A percentile compares a stretch with the other conserved stretches of the same genome.
phyloP scores from a whole-genome alignment of 441 rosid genomes.

The Caryocar brasiliense region DNA sequence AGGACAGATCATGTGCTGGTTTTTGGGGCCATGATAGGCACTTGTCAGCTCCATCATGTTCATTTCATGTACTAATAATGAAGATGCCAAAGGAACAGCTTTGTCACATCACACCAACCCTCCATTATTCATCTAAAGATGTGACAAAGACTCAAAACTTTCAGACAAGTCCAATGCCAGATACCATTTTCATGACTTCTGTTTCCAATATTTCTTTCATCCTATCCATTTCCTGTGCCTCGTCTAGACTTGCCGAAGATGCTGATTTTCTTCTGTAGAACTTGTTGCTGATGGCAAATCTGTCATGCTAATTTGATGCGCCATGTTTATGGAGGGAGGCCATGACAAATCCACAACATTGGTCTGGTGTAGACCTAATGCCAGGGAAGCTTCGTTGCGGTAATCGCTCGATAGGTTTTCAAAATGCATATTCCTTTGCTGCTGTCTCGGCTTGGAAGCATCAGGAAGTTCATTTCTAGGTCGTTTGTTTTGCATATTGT shows the following conservation, averaged over 20 bases:
- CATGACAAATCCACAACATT: neutral
- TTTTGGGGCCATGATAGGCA: too few species aligned
- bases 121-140: too few species aligned
- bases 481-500: constrained; percentile 15
- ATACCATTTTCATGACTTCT: neutral
- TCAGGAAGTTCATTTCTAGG: constrained; percentile 2
- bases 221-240: neutral
- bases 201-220: neutral
- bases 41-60: too few species aligned
- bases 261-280: constrained; percentile 6
- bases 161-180: neutral
- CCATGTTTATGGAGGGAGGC: constrained; percentile 6
- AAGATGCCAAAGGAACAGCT: too few species aligned
- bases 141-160: too few species aligned
- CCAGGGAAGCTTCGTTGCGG: constrained; percentile 19
- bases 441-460: constrained; percentile 3
- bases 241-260: neutral
- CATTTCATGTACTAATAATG: too few species aligned
- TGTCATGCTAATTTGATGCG: constrained; percentile 9
- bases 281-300: constrained; percentile 3
- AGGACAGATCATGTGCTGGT: too few species aligned
- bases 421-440: neutral
- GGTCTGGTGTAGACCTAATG: constrained; percentile 27
- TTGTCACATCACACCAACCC: too few species aligned
- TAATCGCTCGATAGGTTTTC: neutral